Evolutionary conservation across 2,329 filamentous ascomycete species (phyloP), one percentile per base, ranked within the genome.

Genomic region (Septoria linicola): DNA sequence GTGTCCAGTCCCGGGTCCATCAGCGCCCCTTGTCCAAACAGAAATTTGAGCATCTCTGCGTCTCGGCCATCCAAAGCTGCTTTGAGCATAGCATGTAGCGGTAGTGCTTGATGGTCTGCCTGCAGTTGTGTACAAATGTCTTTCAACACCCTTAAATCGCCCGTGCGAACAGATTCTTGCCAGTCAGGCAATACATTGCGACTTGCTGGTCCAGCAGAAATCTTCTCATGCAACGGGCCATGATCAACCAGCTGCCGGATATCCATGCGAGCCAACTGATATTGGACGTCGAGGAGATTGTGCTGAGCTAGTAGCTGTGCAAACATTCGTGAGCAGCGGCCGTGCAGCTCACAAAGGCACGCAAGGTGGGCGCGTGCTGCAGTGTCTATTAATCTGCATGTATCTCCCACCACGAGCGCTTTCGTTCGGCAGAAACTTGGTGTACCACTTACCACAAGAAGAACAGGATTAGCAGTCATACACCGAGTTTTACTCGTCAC

Each of bases 31-130:
- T 30, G 23, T 8, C 40, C 41, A 17, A 54, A 45, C 11, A 50
- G 27, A 20, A 45, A 46, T 6, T 51, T 40, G 16, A 54, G 27
- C 35, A 50, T 41, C 4, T 31, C 16, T 6, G 27, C 41, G 25
- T 37, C 25, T 20, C 32, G 25, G 4, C 51, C 36, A 17, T 37
- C 21, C 23, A 44, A 14, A 19, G 46, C 51, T 8, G 27, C 21
- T 20, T 51, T 37, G 27, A 54, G 41, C 51, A 54, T 54, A 4
- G 35, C 39, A 16, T 46, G 46, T 7, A 54, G 20, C 10, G 47
- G 51, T 14, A 46, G 2, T 7, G 14, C 17, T 16, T 20, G 32
- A 7, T 31, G n/a, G 32, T 31, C 34, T 19, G 34, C 23, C 16
- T 27, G 8, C 35, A 16, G 16, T 13, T 27, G 31, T 13, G n/a